A percentile compares a stretch with the other conserved stretches of the same genome.
These are phyloP conservation scores for Dianthus caryophyllus DNA, from an alignment of 148 eudicot genomes.

Conservation along the genomic window DNA sequence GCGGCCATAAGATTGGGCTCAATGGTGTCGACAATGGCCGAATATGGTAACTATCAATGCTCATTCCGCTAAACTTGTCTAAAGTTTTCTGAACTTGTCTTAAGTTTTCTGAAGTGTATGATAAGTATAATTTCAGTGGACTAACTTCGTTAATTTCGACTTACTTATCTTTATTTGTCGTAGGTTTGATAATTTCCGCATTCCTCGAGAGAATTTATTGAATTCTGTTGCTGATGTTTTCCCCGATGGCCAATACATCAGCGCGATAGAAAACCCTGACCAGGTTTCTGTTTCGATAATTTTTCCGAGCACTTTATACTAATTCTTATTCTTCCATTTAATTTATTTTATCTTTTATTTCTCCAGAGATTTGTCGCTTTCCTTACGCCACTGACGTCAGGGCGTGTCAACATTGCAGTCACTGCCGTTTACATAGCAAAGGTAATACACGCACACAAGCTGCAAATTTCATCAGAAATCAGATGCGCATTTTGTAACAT, in stretches of 20 bases:
- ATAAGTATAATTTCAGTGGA: not conserved
- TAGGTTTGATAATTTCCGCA: conserved; percentile 91
- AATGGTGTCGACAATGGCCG: conserved; percentile 98
- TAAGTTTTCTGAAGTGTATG: too few relatives aligned
- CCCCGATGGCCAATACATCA: conserved; percentile 73
- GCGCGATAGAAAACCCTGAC: conserved; percentile 78
- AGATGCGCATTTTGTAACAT: not conserved
- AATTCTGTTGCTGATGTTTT: conserved; percentile 96
- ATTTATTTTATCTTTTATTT: conserved; percentile 5
- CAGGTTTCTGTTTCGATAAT: conserved; percentile 42
- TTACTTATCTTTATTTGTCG: not conserved
- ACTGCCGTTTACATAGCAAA: conserved; percentile 73
- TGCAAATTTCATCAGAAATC: not conserved
- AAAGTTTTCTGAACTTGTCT: too few relatives aligned
- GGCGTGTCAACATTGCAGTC: conserved; percentile 79
- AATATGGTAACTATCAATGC: conserved; percentile 49
- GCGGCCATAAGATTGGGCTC: conserved; percentile 96
- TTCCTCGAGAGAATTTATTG: conserved; percentile 88
- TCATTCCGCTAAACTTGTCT: not conserved
- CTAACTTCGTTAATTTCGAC: not conserved
- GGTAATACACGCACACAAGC: conserved; percentile 35
- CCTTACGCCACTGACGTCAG: conserved; percentile 90
- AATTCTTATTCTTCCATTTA: too few relatives aligned
- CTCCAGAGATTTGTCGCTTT: conserved; percentile 92
- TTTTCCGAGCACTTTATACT: not conserved